phyloP scores from a whole-genome alignment of 2,329 filamentous ascomycete genomes.

The Xylariales sp. region DNA sequence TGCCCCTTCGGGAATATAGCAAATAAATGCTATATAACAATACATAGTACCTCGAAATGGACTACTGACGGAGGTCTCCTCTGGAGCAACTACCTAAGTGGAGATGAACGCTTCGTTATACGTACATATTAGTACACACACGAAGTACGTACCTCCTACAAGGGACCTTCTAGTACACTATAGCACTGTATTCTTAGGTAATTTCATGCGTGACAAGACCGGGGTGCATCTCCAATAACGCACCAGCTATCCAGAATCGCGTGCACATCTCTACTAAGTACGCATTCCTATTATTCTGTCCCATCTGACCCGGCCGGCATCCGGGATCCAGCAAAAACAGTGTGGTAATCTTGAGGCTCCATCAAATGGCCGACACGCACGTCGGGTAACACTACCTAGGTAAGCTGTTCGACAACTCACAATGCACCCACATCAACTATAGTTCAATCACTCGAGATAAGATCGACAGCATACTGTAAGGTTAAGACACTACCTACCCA shows the following conservation, averaged over 20 bases:
- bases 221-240: conserved; percentile 8
- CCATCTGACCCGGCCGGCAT: neutral
- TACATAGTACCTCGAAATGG: neutral
- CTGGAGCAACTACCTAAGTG: conserved; percentile 4
- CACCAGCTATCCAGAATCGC: conserved; percentile 1
- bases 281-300: no score
- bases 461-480: neutral
- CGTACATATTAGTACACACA: no score
- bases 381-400: neutral
- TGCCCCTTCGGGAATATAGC: conserved; percentile 27
- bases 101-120: conserved; percentile 23
- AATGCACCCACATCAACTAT: neutral
- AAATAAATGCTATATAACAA: conserved; percentile 14
- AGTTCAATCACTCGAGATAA: neutral
- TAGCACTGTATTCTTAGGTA: neutral
- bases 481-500: neutral
- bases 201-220: conserved; percentile 22
- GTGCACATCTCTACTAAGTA: neutral
- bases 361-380: neutral
- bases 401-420: neutral
- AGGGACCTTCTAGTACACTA: no score
- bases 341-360: neutral
- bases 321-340: neutral
- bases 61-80: neutral
- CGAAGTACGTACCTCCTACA: no score